Evolutionary conservation across 495 filamentous ascomycete genomes (phyloP), one percentile per base, ranked within the genome.

Genomic region (Podospora pseudoanserina): DNA sequence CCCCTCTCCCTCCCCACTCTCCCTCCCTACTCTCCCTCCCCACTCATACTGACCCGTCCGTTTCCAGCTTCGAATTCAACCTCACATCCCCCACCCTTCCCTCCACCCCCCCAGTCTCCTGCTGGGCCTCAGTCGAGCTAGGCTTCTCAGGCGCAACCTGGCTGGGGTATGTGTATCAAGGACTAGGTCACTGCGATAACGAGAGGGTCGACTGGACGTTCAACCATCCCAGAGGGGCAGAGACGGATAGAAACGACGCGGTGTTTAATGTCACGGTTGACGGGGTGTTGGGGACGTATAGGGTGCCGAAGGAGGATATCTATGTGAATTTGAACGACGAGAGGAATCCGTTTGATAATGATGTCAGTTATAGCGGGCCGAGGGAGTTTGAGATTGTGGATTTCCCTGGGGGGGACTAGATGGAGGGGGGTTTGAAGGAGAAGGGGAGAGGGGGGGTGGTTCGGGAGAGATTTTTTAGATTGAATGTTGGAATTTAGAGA

Each of bases 251-350:
- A n/a, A 63, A 28, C 61, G 28, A 28, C 4, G 67, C 67, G 0
- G 20, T 39, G 16, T 65, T 69, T 30, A 65, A 60, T 32, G 67
- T 69, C 19, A 69, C 67, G 6, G 56, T 69, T 27, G 56, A 61
- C 19, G 67, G 63, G 20, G 62, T 65, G 23, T 53, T 20, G 19
- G 67, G 67, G 1, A 44, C 20, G n/a, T 65, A 65, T 81, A 55
- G 3, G 11, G 34, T 63, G 27, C 61, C 61, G 11, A 49, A 39
- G 61, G 32, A 49, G 32, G 61, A 63, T 23, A 44, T 63, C 13
- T 13, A 18, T n/a, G 28, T 63, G 4, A 44, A n/a, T 1, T 9
- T 49, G 5, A 63, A 63, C 32, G 32, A 32, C 0, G n/a, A n/a
- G 18, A 1, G 6, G 9, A 63, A 32, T 18, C 61, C 61, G 11